Evolutionary conservation across 164 flowering plant species (phyloP), one percentile per base, ranked within the genome.

Genomic region (Houttuynia cordata): DNA sequence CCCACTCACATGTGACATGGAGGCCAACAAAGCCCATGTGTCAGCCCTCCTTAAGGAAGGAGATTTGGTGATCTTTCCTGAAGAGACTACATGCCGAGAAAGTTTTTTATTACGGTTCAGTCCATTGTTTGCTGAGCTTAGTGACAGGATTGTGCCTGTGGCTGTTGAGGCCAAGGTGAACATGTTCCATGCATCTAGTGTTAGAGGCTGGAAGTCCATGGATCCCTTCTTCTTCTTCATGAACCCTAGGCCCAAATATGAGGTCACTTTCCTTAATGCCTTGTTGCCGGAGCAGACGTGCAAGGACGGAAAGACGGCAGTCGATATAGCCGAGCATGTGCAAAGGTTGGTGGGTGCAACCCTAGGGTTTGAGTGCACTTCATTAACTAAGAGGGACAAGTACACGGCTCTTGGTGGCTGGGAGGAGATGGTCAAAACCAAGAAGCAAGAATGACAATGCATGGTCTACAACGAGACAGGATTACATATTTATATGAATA

Each of bases 11-110:
- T 59, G 94, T 42, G 89, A 88, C 58, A 42, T 87, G 10, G 85
- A 77, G 14, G 76, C 63, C 49, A 94, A 88, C 56, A 93, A 89
- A 0, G 83, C 73, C 0, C 68, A 74, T 30, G 83, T 89, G 40
- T 80, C 79, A 62, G 68, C 68, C 0, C 63, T 88, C 65, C 78
- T 88, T 0, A 74, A 78, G 39, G 85, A 89, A 57, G 96, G 94
- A 0, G 94, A 86, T 58, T 49, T 89, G 23, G 86, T 85, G 0
- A 82, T 89, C 18, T 89, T 91, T 59, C 91, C 96, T 0, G 94
- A 86, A 51, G 94, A 94, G 1, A 89, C 96, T 0, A 89, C 96
- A 3, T 86, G 96, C 40, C 67, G 96, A 6, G 94, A 86, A 66
- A 86, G 89, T 1, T 85, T 84, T 47, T 71, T 89, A 8, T 61